Conservation (phyloP, 257 asterid genomes). For the Ilex asprella region DNA sequence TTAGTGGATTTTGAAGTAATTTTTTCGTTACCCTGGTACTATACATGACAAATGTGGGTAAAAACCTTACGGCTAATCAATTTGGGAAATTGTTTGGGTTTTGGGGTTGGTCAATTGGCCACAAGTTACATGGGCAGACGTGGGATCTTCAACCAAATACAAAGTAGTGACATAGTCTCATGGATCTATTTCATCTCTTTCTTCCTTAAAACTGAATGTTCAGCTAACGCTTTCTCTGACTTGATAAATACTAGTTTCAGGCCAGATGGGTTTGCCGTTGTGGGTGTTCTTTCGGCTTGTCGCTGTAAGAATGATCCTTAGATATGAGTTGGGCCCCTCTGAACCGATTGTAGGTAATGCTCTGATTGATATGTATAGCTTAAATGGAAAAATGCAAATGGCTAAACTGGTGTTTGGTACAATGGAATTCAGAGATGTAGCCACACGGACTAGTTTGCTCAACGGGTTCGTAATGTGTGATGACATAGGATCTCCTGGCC, state of each 20-base stretch:
- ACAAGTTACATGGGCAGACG: not conserved
- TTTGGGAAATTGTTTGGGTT: too few relatives aligned
- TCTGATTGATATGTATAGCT: slow-evolving; percentile 67
- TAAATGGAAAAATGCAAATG: slow-evolving; percentile 27
- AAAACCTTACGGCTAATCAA: too few relatives aligned
- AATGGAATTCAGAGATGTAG: slow-evolving; percentile 42
- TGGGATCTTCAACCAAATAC: slow-evolving; percentile 45
- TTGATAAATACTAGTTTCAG: slow-evolving; percentile 22
- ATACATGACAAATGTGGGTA: too few relatives aligned
- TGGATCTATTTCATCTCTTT: slow-evolving; percentile 61
- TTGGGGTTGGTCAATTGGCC: too few relatives aligned
- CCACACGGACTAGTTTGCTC: slow-evolving; percentile 71
- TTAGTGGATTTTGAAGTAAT: too few relatives aligned
- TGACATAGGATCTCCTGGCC: slow-evolving; percentile 42
- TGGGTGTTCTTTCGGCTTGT: slow-evolving; percentile 67
- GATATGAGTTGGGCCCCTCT: slow-evolving; percentile 23
- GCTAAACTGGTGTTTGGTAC: slow-evolving; percentile 44
- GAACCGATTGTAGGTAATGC: slow-evolving; percentile 52
- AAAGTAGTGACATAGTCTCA: slow-evolving; percentile 44
- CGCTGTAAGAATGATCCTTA: slow-evolving; percentile 50
- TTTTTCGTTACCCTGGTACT: too few relatives aligned
- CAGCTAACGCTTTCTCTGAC: slow-evolving; percentile 35
- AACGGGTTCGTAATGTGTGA: slow-evolving; percentile 47
- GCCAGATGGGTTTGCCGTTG: slow-evolving; percentile 56
- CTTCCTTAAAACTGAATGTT: slow-evolving; percentile 43